A percentile compares a stretch with the other conserved stretches of the same genome.
Conservation (phyloP, 495 filamentous ascomycete genomes). For the Aspergillus nidulans region DNA sequence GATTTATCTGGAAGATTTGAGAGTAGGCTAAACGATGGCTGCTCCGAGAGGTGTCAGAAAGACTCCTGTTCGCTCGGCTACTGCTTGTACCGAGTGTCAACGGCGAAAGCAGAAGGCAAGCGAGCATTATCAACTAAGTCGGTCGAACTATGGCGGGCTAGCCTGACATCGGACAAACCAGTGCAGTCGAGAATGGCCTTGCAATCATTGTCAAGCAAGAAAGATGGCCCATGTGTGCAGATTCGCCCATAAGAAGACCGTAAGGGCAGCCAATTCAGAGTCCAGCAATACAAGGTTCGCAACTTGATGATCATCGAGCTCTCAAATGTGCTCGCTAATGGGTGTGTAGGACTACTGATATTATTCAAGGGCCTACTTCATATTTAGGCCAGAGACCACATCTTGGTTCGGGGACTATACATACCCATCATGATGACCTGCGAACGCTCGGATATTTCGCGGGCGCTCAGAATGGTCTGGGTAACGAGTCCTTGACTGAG, state of each 20-base stretch:
- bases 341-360: background rate
- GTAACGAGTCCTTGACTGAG: background rate
- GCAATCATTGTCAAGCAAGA: constrained; percentile 31
- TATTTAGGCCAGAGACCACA: background rate
- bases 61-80: constrained; percentile 9
- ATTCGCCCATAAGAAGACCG: constrained; percentile 17
- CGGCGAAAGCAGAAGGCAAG: constrained; percentile 36
- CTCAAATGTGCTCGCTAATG: constrained; percentile 15
- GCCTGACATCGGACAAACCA: constrained; percentile 15
- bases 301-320: background rate
- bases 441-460: constrained; percentile 26
- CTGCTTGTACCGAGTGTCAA: constrained; percentile 33
- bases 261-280: constrained; percentile 2
- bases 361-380: background rate
- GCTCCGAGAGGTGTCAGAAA: constrained; percentile 4
- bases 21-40: background rate
- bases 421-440: constrained; percentile 17
- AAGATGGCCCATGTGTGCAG: constrained; percentile 29
- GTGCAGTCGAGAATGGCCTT: constrained; percentile 35
- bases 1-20: background rate
- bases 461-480: constrained; percentile 10
- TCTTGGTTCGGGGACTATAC: background rate
- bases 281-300: constrained; percentile 2
- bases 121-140: background rate
- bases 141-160: background rate